Evolutionary conservation across 208 protist genomes (phyloP), one percentile per base, ranked within the genome.

Genomic region (Wallacemonas collosoma): DNA sequence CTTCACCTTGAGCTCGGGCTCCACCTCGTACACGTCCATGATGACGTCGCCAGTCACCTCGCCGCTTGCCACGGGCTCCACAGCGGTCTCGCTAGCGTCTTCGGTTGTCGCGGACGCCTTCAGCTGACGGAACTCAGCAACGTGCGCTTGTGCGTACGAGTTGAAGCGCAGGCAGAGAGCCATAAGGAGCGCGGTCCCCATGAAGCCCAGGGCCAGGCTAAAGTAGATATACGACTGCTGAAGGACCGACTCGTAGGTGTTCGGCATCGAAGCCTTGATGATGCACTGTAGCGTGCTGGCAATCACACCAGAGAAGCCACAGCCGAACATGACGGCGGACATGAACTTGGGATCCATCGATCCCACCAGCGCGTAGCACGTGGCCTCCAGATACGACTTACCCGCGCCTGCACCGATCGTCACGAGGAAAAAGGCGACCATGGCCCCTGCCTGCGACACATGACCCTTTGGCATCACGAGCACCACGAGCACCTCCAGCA

Each of bases 281-380:
- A 96, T 90, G 76, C 92, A 91, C 81, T 93, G 89, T 68, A 96
- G 77, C 60, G 80, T 55, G 0, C 87, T 91, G 17, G 85, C 61
- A 26, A 89, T 82, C 3, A 93, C 79, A 40, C 92, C 92, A 6
- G 86, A 91, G 71, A 90, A 83, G 60, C 86, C 87, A 56, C 84
- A 91, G 68, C 94, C 94, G 75, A 90, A 87, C 93, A 98, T 97
- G 45, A 95, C 71, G 14, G 88, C 89, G 39, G 89, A 87, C 82
- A 91, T 96, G 68, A 95, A 97, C 75, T 91, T 88, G 6, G 82
- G 65, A 54, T 89, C 87, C 81, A 97, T 90, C 8, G 75, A 81
- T 41, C 83, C 83, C 0, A 86, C 93, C 45, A 97, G 58, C 8
- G 86, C 91, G 78, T 97, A 98, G 65, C 87, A 86, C 26, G 87